These are phyloP conservation scores for Breynia disticha DNA, from an alignment of 441 rosid species.

Conservation along the genomic window DNA sequence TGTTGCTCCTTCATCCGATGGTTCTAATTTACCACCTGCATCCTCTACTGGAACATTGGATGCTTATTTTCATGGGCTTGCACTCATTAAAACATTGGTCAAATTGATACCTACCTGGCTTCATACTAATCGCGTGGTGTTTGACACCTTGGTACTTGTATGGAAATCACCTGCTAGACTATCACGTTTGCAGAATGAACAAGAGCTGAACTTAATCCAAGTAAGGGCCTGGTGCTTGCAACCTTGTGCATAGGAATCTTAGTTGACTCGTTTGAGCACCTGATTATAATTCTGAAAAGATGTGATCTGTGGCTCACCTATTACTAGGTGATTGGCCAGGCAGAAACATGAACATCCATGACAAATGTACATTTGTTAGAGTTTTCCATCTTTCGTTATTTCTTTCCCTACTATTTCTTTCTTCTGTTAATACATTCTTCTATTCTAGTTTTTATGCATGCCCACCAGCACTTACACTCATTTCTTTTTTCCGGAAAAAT, in stretches of 20 bases:
- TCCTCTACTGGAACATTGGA: slow-evolving; percentile 42
- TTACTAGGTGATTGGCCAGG: too few relatives aligned
- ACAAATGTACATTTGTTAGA: too few relatives aligned
- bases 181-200: slow-evolving; percentile 84
- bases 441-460: not conserved
- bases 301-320: not conserved
- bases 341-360: too few relatives aligned
- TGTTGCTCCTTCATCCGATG: slow-evolving; percentile 36
- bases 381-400: not conserved
- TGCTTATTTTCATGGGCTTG: slow-evolving; percentile 94
- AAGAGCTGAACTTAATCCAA: slow-evolving; percentile 89
- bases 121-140: slow-evolving; percentile 72
- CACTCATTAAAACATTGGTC: slow-evolving; percentile 80
- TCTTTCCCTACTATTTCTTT: too few relatives aligned
- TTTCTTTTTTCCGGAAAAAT: not conserved
- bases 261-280: too few relatives aligned
- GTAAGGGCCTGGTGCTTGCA: slow-evolving; percentile 25
- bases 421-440: not conserved
- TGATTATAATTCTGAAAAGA: not conserved
- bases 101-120: slow-evolving; percentile 90
- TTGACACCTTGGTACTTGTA: slow-evolving; percentile 74
- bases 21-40: slow-evolving; percentile 35
- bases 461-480: not conserved
- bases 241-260: too few relatives aligned
- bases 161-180: slow-evolving; percentile 94